phyloP scores from a whole-genome alignment of 2,329 filamentous ascomycete genomes.

The Trichophyton verrucosum region DNA sequence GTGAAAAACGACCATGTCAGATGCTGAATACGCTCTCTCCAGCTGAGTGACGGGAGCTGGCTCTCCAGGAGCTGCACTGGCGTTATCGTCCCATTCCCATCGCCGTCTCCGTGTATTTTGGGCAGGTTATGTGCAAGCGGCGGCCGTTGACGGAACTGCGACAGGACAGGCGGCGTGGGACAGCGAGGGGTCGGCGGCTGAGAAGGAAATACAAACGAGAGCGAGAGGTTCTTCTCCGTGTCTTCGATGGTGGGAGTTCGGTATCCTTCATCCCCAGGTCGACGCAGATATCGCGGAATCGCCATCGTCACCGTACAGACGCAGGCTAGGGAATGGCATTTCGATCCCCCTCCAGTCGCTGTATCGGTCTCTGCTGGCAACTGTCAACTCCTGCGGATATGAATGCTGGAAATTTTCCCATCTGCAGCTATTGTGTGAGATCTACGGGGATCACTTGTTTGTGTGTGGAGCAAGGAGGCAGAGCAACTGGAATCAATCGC shows the following conservation, averaged over 20 bases:
- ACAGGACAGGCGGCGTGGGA: constrained; percentile 7
- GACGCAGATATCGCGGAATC: constrained; percentile 24
- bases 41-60: constrained; percentile 26
- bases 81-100: neutral
- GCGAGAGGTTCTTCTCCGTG: constrained; percentile 18
- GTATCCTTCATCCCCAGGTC: constrained; percentile 33
- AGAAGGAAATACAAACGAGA: neutral
- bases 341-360: neutral
- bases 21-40: constrained; percentile 47
- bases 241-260: constrained; percentile 36
- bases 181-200: neutral
- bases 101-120: neutral
- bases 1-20: constrained; percentile 73
- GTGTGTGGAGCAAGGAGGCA: neutral
- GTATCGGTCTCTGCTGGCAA: neutral
- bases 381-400: neutral
- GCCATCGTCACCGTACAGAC: neutral
- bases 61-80: constrained; percentile 1
- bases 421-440: neutral
- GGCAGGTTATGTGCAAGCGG: neutral
- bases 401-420: neutral
- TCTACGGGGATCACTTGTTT: neutral
- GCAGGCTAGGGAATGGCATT: neutral
- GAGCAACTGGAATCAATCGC: neutral
- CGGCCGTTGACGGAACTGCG: constrained; percentile 5